Evolutionary conservation across 2,329 filamentous ascomycete genomes (phyloP).

Genomic region (Bipolaris cookei): DNA sequence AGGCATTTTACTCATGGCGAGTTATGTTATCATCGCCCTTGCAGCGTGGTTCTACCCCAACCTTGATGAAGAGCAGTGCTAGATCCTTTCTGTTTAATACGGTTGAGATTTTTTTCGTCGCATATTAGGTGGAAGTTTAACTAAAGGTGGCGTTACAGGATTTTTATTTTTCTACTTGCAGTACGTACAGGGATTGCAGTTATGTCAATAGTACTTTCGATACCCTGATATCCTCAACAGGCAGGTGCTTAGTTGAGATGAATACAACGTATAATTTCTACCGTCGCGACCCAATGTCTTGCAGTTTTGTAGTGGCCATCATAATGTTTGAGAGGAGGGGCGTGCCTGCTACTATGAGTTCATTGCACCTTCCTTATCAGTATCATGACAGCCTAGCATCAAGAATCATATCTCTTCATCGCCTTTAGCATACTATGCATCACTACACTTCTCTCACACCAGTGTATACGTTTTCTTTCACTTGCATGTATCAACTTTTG

Average conservation of each 20-base stretch:
- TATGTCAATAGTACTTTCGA: constrained; percentile 9
- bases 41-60: constrained; percentile 61
- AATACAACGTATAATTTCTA: constrained; percentile 5
- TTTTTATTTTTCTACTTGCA: neutral
- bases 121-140: neutral
- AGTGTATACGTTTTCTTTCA: too few relatives aligned
- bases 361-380: too few relatives aligned
- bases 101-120: neutral
- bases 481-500: too few relatives aligned
- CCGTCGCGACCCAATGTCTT: neutral
- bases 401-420: too few relatives aligned
- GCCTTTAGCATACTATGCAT: too few relatives aligned
- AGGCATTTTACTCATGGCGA: constrained; percentile 64
- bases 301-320: neutral
- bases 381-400: too few relatives aligned
- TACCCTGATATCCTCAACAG: constrained; percentile 15
- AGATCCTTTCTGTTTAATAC: constrained; percentile 5
- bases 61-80: constrained; percentile 25
- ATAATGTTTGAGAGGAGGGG: neutral
- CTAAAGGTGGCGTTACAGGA: neutral
- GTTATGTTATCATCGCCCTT: constrained; percentile 68
- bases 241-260: neutral
- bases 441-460: too few relatives aligned
- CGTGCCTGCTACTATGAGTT: neutral
- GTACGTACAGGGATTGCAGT: constrained; percentile 1